phyloP scores from a whole-genome alignment of 2,329 filamentous ascomycete species.

The Aureobasidium sp. region DNA sequence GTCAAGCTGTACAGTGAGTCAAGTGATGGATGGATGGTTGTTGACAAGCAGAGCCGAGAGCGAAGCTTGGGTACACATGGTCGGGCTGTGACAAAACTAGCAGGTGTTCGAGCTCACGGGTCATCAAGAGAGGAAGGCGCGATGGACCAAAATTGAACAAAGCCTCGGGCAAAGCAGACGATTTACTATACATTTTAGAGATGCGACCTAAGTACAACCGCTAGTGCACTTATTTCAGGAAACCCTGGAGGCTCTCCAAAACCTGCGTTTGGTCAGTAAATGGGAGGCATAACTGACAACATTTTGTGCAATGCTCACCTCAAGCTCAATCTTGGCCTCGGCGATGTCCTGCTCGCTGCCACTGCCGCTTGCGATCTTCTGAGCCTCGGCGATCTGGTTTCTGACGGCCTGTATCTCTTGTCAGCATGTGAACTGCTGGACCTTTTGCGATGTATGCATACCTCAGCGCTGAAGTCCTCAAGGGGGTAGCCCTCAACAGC shows the following conservation, averaged over 20 bases:
- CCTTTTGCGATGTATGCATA: slow-evolving; percentile 24
- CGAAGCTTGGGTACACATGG: not conserved
- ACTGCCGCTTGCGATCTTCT: slow-evolving; percentile 83
- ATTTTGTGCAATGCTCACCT: slow-evolving; percentile 55
- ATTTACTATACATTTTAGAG: slow-evolving; percentile 18
- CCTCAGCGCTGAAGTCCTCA: slow-evolving; percentile 90
- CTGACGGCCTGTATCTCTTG: slow-evolving; percentile 53
- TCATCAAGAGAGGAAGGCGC: slow-evolving; percentile 1
- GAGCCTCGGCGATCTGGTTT: slow-evolving; percentile 84
- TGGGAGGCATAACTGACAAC: not conserved
- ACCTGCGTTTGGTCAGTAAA: slow-evolving; percentile 45
- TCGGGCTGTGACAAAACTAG: not conserved
- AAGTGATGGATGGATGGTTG: not conserved
- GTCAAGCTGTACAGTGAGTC: not conserved
- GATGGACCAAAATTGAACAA: not conserved
- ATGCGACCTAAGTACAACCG: slow-evolving; percentile 25
- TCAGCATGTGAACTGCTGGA: not conserved
- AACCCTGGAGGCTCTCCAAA: slow-evolving; percentile 72
- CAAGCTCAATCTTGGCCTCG: slow-evolving; percentile 97
- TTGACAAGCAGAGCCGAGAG: not conserved
- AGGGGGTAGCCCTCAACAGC: slow-evolving; percentile 90
- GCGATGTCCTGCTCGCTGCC: slow-evolving; percentile 97
- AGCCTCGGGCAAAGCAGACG: slow-evolving; percentile 14
- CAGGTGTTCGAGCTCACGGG: not conserved
- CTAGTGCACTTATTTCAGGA: slow-evolving; percentile 60